These are phyloP conservation scores for Eutypella sp. DNA, from an alignment of 2,329 filamentous ascomycete species.

Conservation along the genomic window DNA sequence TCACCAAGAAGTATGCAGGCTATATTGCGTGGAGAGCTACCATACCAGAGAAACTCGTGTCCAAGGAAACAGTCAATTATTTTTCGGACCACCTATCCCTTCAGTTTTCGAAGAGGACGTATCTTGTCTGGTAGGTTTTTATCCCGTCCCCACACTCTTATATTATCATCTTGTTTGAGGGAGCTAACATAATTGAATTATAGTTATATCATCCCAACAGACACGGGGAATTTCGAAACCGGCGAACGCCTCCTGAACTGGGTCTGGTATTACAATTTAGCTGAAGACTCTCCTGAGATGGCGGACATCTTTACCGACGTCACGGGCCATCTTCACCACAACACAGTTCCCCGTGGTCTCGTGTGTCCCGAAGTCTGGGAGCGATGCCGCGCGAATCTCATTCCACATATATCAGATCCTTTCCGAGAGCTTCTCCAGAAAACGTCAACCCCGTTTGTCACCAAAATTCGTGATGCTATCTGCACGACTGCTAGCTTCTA, in stretches of 20 bases:
- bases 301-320: constrained; percentile 39
- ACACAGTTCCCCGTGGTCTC: constrained; percentile 38
- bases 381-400: constrained; percentile 14
- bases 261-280: constrained; percentile 41
- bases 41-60: constrained; percentile 15
- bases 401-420: constrained; percentile 27
- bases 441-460: constrained; percentile 38
- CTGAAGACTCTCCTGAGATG: constrained; percentile 32
- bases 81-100: constrained; percentile 10
- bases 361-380: constrained; percentile 34
- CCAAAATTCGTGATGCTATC: constrained; percentile 39
- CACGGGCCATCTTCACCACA: constrained; percentile 32
- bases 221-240: constrained; percentile 31
- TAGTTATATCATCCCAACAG: constrained; percentile 39
- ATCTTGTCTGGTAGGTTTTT: constrained; percentile 18
- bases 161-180: not conserved
- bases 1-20: constrained; percentile 19
- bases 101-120: constrained; percentile 11
- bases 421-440: constrained; percentile 36
- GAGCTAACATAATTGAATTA: not conserved
- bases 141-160: not conserved
- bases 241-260: constrained; percentile 41
- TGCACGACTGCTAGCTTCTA: constrained; percentile 31
- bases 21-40: constrained; percentile 25
- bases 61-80: constrained; percentile 12